These are phyloP conservation scores for Naematelia aurantialba DNA, from an alignment of 768 basidiomycete species.

Conservation along the genomic window DNA sequence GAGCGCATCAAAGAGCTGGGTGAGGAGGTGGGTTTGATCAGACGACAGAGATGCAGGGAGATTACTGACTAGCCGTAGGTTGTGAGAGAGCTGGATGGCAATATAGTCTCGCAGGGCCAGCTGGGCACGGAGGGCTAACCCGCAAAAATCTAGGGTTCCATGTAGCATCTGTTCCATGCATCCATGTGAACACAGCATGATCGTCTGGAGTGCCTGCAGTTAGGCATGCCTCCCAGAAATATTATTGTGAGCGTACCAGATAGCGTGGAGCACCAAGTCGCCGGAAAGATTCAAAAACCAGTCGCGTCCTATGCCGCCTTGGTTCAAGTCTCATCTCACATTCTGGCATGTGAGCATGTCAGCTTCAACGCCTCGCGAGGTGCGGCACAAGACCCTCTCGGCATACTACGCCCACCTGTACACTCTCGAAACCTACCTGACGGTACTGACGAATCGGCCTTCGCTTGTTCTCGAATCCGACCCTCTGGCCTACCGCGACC, in stretches of 20 bases:
- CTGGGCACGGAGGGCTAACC: slow-evolving; percentile 30
- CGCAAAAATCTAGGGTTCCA: background rate
- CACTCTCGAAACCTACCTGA: slow-evolving; percentile 27
- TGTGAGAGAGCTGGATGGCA: slow-evolving; percentile 51
- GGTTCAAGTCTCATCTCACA: no score
- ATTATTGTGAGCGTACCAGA: no score
- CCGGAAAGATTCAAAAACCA: background rate
- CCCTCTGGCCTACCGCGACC: background rate
- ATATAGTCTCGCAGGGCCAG: slow-evolving; percentile 49
- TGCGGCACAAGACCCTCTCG: slow-evolving; percentile 45
- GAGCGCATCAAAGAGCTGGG: slow-evolving; percentile 49
- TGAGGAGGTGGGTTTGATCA: slow-evolving; percentile 50
- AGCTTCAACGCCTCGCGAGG: slow-evolving; percentile 7
- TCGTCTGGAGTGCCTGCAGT: no score
- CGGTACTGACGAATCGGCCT: background rate
- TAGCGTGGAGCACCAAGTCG: background rate
- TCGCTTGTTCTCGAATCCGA: background rate
- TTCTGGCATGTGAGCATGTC: no score
- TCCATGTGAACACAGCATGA: background rate
- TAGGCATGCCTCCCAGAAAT: no score
- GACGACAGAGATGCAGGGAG: slow-evolving; percentile 4
- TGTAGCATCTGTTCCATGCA: background rate
- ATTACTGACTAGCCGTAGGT: slow-evolving; percentile 32
- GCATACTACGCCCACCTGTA: slow-evolving; percentile 35
- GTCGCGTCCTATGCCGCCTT: no score